Evolutionary conservation across 1,284 basidiomycete species (phyloP).

Genomic region (Leccinum huronense): DNA sequence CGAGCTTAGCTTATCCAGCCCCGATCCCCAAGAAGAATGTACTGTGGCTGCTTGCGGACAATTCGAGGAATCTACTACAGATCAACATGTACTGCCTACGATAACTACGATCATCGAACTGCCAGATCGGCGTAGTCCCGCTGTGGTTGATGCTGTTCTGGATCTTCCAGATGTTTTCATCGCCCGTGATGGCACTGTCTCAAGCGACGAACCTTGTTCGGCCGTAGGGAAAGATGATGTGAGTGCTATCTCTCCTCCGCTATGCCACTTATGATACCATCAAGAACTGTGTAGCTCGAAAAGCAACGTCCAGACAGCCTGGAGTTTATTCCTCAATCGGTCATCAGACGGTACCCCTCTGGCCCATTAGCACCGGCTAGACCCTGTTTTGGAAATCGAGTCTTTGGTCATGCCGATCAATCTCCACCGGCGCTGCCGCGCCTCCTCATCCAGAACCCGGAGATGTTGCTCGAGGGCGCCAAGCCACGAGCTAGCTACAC

Average conservation of each 20-base stretch:
- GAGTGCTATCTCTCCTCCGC: conserved; percentile 7
- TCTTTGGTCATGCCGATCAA: conserved; percentile 6
- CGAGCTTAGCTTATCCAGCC: neutral
- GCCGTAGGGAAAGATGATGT: conserved; percentile 12
- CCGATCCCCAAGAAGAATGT: conserved; percentile 1
- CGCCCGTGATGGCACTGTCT: neutral
- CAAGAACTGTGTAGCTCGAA: conserved; percentile 8
- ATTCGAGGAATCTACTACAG: neutral
- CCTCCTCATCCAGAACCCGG: conserved; percentile 6
- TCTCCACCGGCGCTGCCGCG: neutral
- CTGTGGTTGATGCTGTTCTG: neutral
- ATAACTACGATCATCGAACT: neutral
- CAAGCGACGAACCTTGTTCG: neutral
- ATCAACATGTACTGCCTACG: neutral
- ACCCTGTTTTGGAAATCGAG: conserved; percentile 5
- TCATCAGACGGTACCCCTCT: conserved; percentile 28
- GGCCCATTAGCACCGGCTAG: neutral
- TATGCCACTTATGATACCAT: neutral
- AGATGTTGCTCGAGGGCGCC: conserved; percentile 5
- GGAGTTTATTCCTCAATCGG: conserved; percentile 29
- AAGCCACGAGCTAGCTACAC: conserved; percentile 7
- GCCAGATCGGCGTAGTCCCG: neutral
- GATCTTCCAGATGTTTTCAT: neutral
- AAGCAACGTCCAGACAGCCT: conserved; percentile 27
- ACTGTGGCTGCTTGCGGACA: neutral